A percentile compares a stretch with the other conserved stretches of the same genome.
Evolutionary conservation across 148 eudicot species (phyloP).

Genomic region (Camellia sinensis): DNA sequence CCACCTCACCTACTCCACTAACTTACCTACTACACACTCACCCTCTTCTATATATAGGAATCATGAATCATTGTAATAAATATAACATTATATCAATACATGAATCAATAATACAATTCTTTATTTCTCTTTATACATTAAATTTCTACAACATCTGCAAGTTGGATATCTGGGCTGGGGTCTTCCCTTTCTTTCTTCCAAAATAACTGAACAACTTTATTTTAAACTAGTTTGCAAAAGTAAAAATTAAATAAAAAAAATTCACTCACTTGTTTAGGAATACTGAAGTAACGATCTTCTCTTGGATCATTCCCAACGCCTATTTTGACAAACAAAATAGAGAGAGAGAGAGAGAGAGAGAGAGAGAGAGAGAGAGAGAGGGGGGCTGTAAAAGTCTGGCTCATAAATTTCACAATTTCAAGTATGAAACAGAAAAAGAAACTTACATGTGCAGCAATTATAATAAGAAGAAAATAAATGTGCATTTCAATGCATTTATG

Average conservation of each 20-base stretch:
- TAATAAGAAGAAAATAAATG: neutral
- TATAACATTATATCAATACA: too few relatives aligned
- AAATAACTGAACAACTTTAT: neutral
- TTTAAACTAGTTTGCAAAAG: neutral
- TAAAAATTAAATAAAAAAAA: neutral
- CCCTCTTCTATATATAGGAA: too few relatives aligned
- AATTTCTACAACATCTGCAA: neutral
- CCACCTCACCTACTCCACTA: too few relatives aligned
- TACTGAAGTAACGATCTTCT: constrained; percentile 97
- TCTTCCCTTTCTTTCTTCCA: neutral
- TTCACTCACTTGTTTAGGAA: constrained; percentile 80
- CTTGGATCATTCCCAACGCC: constrained; percentile 98
- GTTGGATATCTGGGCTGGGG: neutral
- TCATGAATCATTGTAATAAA: too few relatives aligned
- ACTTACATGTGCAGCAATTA: neutral
- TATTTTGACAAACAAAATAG: constrained; percentile 15
- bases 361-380: too few relatives aligned
- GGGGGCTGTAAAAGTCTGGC: neutral
- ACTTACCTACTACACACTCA: too few relatives aligned
- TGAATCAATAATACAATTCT: too few relatives aligned
- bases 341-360: too few relatives aligned
- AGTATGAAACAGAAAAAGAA: constrained; percentile 1
- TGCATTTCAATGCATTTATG: neutral
- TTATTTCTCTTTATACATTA: too few relatives aligned
- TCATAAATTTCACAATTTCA: neutral